phyloP scores from a whole-genome alignment of 495 filamentous ascomycete genomes.

The Talaromyces thailandensis region DNA sequence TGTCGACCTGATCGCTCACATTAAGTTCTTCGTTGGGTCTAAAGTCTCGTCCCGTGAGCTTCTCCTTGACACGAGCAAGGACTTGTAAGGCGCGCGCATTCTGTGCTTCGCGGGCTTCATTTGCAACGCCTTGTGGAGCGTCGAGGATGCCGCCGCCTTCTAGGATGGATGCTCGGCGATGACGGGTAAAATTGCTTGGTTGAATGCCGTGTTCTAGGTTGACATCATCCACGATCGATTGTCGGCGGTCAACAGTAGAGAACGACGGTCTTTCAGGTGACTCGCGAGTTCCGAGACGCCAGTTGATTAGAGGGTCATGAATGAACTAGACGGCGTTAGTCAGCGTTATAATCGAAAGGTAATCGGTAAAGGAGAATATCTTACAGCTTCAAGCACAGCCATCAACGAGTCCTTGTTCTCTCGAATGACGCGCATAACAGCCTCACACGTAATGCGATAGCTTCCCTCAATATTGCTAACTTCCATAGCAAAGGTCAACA shows the following conservation, averaged over 20 bases:
- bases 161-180: slow-evolving; percentile 40
- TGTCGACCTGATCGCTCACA: slow-evolving; percentile 85
- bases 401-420: slow-evolving; percentile 98
- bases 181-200: slow-evolving; percentile 35
- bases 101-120: slow-evolving; percentile 64
- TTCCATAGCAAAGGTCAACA: slow-evolving; percentile 99
- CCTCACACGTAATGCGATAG: slow-evolving; percentile 94
- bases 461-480: slow-evolving; percentile 98
- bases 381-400: slow-evolving; percentile 95
- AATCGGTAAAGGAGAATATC: slow-evolving; percentile 22
- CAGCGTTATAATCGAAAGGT: slow-evolving; percentile 11
- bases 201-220: slow-evolving; percentile 42
- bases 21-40: slow-evolving; percentile 64
- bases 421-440: slow-evolving; percentile 92
- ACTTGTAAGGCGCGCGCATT: slow-evolving; percentile 92
- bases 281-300: slow-evolving; percentile 83
- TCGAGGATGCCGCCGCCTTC: slow-evolving; percentile 44
- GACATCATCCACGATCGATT: slow-evolving; percentile 60
- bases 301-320: slow-evolving; percentile 94
- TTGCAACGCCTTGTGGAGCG: slow-evolving; percentile 39
- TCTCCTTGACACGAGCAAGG: slow-evolving; percentile 83
- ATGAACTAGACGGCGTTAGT: slow-evolving; percentile 61
- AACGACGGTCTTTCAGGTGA: slow-evolving; percentile 73
- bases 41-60: slow-evolving; percentile 72
- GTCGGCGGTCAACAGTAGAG: slow-evolving; percentile 60